Evolutionary conservation across 495 filamentous ascomycete genomes (phyloP).

Genomic region (Hypoxylon cercidicola): DNA sequence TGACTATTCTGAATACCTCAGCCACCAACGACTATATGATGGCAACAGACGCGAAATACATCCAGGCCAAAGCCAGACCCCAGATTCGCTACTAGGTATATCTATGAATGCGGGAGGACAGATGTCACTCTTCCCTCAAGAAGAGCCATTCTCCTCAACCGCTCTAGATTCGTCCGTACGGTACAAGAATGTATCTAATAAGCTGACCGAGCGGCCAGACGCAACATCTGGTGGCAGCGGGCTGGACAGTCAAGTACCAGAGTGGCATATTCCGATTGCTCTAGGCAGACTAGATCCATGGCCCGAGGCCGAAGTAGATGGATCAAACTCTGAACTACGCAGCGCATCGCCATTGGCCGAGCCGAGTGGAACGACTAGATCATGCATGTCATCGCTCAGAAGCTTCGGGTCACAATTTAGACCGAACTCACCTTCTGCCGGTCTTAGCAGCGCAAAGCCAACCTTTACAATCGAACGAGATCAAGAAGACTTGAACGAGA

Average conservation of each 20-base stretch:
- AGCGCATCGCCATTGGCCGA: background rate
- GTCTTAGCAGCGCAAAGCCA: background rate
- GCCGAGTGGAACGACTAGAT: background rate
- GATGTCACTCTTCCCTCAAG: background rate
- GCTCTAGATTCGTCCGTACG: background rate
- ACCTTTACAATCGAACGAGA: conserved; percentile 1
- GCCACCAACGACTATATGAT: conserved; percentile 21
- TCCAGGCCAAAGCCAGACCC: background rate
- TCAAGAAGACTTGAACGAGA: conserved; percentile 6
- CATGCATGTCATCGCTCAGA: background rate
- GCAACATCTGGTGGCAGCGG: background rate
- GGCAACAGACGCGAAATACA: background rate
- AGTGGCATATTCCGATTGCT: conserved; percentile 11
- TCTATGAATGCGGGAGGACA: conserved; percentile 1
- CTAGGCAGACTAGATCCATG: background rate
- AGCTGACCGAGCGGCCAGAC: background rate
- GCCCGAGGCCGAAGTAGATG: background rate
- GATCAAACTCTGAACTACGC: background rate
- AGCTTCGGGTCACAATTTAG: background rate
- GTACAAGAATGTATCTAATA: background rate
- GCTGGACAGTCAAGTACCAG: background rate
- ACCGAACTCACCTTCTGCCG: conserved; percentile 1
- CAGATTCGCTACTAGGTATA: conserved; percentile 1
- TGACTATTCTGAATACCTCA: conserved; percentile 1
- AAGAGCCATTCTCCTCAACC: conserved; percentile 6